Percentiles rank a stretch among this genome's conserved stretches.
Evolutionary conservation across 306 rosid species (phyloP).

Genomic region (Gynostemma pentaphyllum): DNA sequence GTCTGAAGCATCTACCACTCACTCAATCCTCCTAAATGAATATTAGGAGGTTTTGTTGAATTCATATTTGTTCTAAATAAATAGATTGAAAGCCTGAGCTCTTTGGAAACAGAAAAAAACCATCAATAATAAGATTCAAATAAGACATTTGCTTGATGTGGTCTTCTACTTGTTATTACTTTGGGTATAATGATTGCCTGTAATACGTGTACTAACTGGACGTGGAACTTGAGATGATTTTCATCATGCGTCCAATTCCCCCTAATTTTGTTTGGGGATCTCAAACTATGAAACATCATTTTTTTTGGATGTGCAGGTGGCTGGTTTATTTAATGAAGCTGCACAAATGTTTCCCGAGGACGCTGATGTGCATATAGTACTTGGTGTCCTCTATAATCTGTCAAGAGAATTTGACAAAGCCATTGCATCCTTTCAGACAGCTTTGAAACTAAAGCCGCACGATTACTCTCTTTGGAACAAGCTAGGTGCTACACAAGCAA

Average conservation of each 20-base stretch:
- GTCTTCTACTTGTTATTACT: neutral
- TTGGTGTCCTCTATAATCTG: conserved; percentile 86
- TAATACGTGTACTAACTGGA: neutral
- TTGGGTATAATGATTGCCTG: neutral
- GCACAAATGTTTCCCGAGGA: conserved; percentile 85
- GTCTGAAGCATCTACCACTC: neutral
- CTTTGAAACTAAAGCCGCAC: conserved; percentile 79
- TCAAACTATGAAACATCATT: neutral
- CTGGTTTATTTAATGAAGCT: conserved; percentile 78
- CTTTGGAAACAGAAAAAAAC: neutral
- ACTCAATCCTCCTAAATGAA: neutral
- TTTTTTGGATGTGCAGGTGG: conserved; percentile 39
- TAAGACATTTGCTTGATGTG: neutral
- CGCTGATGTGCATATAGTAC: conserved; percentile 91
- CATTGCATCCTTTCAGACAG: conserved; percentile 67
- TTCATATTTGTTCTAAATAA: neutral
- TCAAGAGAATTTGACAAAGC: conserved; percentile 94
- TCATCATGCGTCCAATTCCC: neutral
- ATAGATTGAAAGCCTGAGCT: neutral
- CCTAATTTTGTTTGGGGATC: conserved; percentile 5
- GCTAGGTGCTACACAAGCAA: conserved; percentile 99
- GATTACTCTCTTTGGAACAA: conserved; percentile 99
- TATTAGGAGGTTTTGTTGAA: neutral
- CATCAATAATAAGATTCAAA: neutral
- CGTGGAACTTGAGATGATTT: neutral